Percentiles rank a stretch among this genome's conserved stretches.
phyloP scores from a whole-genome alignment of 2,329 filamentous ascomycete species.

The Ophiostoma sp. region DNA sequence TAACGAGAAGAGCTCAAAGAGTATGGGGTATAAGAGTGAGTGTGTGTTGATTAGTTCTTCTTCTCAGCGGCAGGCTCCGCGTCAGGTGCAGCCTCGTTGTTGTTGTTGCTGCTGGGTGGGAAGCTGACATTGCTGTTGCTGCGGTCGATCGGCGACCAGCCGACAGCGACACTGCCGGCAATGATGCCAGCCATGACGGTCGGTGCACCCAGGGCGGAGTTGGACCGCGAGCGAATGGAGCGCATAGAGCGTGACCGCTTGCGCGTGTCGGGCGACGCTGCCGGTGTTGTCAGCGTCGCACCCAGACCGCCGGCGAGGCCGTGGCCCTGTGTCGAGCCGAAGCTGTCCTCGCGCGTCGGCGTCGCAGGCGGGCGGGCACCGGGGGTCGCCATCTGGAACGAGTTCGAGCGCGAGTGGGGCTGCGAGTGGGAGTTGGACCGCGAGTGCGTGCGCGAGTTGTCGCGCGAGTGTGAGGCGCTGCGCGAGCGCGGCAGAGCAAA shows the following conservation, averaged over 20 bases:
- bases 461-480: constrained; percentile 58
- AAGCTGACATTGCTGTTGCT: constrained; percentile 33
- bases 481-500: constrained; percentile 59
- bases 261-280: constrained; percentile 54
- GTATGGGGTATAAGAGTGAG: background rate
- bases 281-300: constrained; percentile 27
- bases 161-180: constrained; percentile 67
- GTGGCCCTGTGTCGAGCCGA: constrained; percentile 32
- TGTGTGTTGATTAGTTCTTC: background rate
- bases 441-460: constrained; percentile 41
- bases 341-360: constrained; percentile 54
- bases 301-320: constrained; percentile 11
- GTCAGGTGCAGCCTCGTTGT: background rate
- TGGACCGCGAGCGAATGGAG: constrained; percentile 59
- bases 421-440: constrained; percentile 53
- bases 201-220: constrained; percentile 67
- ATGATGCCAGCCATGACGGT: constrained; percentile 81
- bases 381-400: constrained; percentile 30
- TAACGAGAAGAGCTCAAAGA: too few relatives aligned
- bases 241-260: constrained; percentile 51
- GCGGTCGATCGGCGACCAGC: constrained; percentile 65
- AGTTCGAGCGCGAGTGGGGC: constrained; percentile 57
- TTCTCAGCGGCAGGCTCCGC: background rate
- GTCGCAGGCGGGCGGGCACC: constrained; percentile 48
- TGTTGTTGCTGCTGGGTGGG: background rate